Percentiles rank a stretch among this genome's conserved stretches.
Conservation (phyloP, 768 basidiomycete genomes). For the Pisolithus marmoratus region DNA sequence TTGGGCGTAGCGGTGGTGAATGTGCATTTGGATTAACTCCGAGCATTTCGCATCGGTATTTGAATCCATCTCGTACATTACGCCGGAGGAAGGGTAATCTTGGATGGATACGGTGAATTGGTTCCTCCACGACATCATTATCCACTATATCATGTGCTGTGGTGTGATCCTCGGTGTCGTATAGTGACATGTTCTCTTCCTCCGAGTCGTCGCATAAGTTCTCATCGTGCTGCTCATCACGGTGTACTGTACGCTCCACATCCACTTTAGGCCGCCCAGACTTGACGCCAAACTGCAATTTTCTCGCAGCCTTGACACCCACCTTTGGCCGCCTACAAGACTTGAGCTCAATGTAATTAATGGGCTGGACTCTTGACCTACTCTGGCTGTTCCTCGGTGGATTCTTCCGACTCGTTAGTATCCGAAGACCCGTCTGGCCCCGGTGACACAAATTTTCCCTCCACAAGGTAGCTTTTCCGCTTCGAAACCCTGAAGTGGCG, state of each 20-base stretch:
- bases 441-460: not conserved
- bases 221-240: not conserved
- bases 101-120: constrained; percentile 24
- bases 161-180: constrained; percentile 22
- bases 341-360: not conserved
- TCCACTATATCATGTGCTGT: constrained; percentile 29
- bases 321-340: constrained; percentile 5
- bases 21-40: constrained; percentile 30
- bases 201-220: no score
- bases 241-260: not conserved
- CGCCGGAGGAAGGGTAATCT: constrained; percentile 54
- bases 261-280: constrained; percentile 7
- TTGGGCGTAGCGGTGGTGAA: constrained; percentile 11
- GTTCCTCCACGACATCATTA: constrained; percentile 33
- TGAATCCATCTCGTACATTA: constrained; percentile 46
- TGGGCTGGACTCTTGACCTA: constrained; percentile 6
- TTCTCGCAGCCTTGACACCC: constrained; percentile 12
- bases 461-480: not conserved
- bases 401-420: not conserved
- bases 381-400: not conserved
- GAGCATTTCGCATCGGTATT: constrained; percentile 32
- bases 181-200: no score
- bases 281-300: constrained; percentile 11
- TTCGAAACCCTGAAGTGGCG: no score
- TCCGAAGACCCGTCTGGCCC: not conserved